Conservation (phyloP, 1,139 yeast genomes). For the Kodamaea sp. region DNA sequence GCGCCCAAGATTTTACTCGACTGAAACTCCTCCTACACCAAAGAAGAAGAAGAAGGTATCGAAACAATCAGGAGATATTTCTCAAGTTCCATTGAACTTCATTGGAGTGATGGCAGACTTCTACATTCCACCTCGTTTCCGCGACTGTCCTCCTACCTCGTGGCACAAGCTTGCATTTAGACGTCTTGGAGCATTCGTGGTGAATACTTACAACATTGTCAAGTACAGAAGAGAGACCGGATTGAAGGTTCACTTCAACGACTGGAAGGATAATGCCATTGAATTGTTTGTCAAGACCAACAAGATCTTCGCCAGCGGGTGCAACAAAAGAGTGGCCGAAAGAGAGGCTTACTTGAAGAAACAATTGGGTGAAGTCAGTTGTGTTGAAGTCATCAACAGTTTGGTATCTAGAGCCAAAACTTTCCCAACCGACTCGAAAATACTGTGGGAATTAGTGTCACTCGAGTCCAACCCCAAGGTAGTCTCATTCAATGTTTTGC, state of each 20-base stretch:
- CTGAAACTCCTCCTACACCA: slow-evolving; percentile 6
- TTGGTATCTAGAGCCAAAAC: slow-evolving; percentile 44
- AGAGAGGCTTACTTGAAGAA: slow-evolving; percentile 42
- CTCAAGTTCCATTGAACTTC: slow-evolving; percentile 41
- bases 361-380: slow-evolving; percentile 48
- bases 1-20: slow-evolving; percentile 2
- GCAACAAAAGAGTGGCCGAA: slow-evolving; percentile 34
- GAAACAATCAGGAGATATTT: slow-evolving; percentile 27
- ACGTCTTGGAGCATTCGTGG: slow-evolving; percentile 54
- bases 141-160: slow-evolving; percentile 30
- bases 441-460: slow-evolving; percentile 76
- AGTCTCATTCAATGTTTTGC: slow-evolving; percentile 57
- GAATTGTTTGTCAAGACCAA: slow-evolving; percentile 66
- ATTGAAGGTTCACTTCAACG: slow-evolving; percentile 60
- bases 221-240: slow-evolving; percentile 65
- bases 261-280: slow-evolving; percentile 75
- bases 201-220: slow-evolving; percentile 66
- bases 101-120: slow-evolving; percentile 48
- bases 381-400: slow-evolving; percentile 53
- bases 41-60: slow-evolving; percentile 21
- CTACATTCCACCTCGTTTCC: slow-evolving; percentile 43
- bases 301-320: slow-evolving; percentile 62
- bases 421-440: slow-evolving; percentile 59
- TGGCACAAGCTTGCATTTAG: slow-evolving; percentile 44
- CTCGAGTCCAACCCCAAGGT: slow-evolving; percentile 74